Percentiles rank a stretch among this genome's conserved stretches.
These are phyloP conservation scores for Nidula niveotomentosa DNA, from an alignment of 1,284 basidiomycete genomes.

Conservation along the genomic window DNA sequence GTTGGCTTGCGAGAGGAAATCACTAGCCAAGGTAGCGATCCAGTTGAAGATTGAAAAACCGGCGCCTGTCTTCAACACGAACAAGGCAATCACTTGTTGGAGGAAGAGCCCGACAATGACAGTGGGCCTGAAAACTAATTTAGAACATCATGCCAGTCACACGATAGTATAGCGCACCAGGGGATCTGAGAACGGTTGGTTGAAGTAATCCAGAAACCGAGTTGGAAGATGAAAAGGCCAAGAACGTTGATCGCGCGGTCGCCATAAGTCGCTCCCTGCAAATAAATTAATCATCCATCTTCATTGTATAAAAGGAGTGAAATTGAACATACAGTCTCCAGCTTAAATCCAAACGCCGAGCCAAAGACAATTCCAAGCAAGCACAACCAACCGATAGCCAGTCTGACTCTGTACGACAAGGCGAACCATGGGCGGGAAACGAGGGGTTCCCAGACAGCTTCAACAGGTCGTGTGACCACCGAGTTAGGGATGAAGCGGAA, in stretches of 20 bases:
- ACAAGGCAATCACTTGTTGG: constrained; percentile 36
- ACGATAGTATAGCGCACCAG: constrained; percentile 44
- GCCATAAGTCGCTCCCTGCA: constrained; percentile 64
- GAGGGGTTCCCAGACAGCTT: constrained; percentile 62
- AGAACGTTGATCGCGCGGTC: constrained; percentile 83
- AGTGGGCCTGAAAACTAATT: constrained; percentile 55
- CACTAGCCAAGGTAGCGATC: constrained; percentile 73
- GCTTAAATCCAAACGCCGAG: constrained; percentile 78
- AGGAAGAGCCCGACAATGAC: constrained; percentile 13
- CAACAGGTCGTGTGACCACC: constrained; percentile 63
- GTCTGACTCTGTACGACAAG: constrained; percentile 56
- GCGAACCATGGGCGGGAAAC: constrained; percentile 70
- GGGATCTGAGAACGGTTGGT: constrained; percentile 60
- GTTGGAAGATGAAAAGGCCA: constrained; percentile 78
- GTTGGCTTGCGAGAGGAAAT: constrained; percentile 66
- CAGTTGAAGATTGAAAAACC: constrained; percentile 83
- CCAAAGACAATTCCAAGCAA: constrained; percentile 77
- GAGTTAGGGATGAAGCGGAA: constrained; percentile 79
- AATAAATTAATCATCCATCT: constrained; percentile 1
- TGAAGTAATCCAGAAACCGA: constrained; percentile 67
- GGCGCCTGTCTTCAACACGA: constrained; percentile 80
- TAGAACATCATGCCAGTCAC: background rate
- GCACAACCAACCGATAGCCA: constrained; percentile 71
- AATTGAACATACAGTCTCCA: constrained; percentile 47
- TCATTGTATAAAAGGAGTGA: background rate